Conservation (phyloP, 75 land plant genomes). For the Cryptomeria japonica region DNA sequence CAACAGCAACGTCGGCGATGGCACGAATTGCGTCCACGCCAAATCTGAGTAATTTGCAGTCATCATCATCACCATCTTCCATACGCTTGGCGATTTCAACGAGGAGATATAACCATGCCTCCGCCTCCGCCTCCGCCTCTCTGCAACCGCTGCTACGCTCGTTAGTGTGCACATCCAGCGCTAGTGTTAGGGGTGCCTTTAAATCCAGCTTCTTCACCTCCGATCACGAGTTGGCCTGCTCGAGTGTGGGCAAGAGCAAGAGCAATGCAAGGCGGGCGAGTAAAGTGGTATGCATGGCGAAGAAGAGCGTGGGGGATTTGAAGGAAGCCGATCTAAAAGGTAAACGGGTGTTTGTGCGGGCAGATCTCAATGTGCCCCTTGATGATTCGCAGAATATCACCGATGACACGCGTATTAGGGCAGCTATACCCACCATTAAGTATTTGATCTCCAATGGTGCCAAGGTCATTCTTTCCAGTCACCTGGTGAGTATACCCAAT, state of each 20-base stretch:
- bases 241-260: background rate
- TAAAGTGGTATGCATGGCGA: conserved; percentile 52
- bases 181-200: background rate
- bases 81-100: background rate
- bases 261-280: conserved; percentile 15
- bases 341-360: conserved; percentile 82
- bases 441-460: conserved; percentile 72
- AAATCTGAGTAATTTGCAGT: background rate
- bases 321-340: conserved; percentile 78
- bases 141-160: background rate
- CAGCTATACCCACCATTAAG: conserved; percentile 90
- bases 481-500: conserved; percentile 45
- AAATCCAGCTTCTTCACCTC: background rate
- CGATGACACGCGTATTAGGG: conserved; percentile 87
- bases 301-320: conserved; percentile 75
- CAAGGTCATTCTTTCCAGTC: conserved; percentile 77
- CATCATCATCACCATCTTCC: background rate
- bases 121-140: background rate
- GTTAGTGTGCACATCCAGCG: background rate
- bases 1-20: background rate
- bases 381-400: conserved; percentile 74
- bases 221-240: background rate
- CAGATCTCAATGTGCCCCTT: conserved; percentile 87
- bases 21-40: background rate
- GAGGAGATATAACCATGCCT: background rate